Percentiles rank a stretch among this genome's conserved stretches.
Evolutionary conservation across 2,329 filamentous ascomycete genomes (phyloP).

Genomic region (Colletotrichum tropicicola): DNA sequence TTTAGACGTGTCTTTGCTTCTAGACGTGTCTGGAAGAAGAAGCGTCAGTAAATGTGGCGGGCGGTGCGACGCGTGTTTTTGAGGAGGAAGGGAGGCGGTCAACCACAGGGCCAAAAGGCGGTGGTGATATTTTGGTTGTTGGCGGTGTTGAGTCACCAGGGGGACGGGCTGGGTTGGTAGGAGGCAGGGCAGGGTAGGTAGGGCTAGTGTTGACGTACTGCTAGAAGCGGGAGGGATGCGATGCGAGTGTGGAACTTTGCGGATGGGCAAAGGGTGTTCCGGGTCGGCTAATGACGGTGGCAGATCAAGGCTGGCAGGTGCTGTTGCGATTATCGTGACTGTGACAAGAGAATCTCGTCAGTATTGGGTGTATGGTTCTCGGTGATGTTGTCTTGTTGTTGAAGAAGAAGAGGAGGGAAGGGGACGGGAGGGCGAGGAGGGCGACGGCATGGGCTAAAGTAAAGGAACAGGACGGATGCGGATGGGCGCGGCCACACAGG

Average conservation of each 20-base stretch:
- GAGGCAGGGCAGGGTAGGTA: not conserved
- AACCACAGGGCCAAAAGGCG: too few relatives aligned
- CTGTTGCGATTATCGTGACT: slow-evolving; percentile 68
- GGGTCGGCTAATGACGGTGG: slow-evolving; percentile 34
- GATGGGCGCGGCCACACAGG: slow-evolving; percentile 28
- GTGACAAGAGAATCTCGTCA: slow-evolving; percentile 68
- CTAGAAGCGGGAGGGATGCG: slow-evolving; percentile 36
- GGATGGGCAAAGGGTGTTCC: slow-evolving; percentile 16
- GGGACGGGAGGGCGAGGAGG: slow-evolving; percentile 43
- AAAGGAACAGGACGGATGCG: slow-evolving; percentile 39
- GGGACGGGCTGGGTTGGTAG: too few relatives aligned
- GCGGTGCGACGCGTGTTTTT: too few relatives aligned
- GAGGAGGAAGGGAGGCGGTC: too few relatives aligned
- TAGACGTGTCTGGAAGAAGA: slow-evolving; percentile 48
- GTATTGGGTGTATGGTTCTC: slow-evolving; percentile 51
- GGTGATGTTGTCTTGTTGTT: slow-evolving; percentile 60
- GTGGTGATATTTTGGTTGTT: slow-evolving; percentile 18
- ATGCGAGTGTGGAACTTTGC: slow-evolving; percentile 35
- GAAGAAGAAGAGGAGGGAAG: slow-evolving; percentile 46
- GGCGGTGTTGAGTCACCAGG: slow-evolving; percentile 30
- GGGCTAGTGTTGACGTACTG: slow-evolving; percentile 31
- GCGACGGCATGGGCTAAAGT: slow-evolving; percentile 26
- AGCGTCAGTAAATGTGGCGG: slow-evolving; percentile 10
- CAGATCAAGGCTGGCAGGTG: slow-evolving; percentile 49
- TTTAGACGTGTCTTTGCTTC: slow-evolving; percentile 48